Evolutionary conservation across 345 rosid genomes (phyloP).

Genomic region (Microcos paniculata): DNA sequence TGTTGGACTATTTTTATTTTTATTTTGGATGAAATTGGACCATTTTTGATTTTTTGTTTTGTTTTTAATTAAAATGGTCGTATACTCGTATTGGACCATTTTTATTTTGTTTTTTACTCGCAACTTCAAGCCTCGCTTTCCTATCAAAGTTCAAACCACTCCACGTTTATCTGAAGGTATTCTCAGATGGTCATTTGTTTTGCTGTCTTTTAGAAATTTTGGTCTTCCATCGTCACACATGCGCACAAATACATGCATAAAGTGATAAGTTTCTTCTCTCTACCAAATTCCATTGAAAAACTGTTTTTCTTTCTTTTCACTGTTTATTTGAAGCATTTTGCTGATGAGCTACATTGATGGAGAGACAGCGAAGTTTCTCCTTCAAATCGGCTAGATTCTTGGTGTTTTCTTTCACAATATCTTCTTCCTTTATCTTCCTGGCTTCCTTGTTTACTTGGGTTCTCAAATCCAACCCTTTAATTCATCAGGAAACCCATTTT

Average conservation of each 20-base stretch:
- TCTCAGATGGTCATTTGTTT: neutral
- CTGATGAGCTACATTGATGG: conserved; percentile 42
- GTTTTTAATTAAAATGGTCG: neutral
- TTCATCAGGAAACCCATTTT: conserved; percentile 35
- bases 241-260: neutral
- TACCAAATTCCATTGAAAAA: conserved; percentile 3
- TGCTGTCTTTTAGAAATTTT: neutral
- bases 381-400: conserved; percentile 61
- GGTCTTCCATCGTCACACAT: neutral
- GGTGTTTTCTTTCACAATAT: conserved; percentile 47
- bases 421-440: conserved; percentile 58
- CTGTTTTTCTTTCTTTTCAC: neutral
- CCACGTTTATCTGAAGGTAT: neutral
- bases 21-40: too few relatives aligned
- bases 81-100: neutral
- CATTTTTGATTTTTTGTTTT: too few relatives aligned
- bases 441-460: conserved; percentile 52
- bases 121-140: neutral
- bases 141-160: neutral
- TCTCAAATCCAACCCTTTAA: conserved; percentile 50
- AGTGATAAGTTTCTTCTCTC: neutral
- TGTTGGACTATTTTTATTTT: neutral
- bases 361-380: conserved; percentile 77
- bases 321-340: conserved; percentile 14
- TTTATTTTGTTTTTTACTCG: neutral